Evolutionary conservation across 73 alveolate species (phyloP).

Genomic region (Paramecium primaurelia): DNA sequence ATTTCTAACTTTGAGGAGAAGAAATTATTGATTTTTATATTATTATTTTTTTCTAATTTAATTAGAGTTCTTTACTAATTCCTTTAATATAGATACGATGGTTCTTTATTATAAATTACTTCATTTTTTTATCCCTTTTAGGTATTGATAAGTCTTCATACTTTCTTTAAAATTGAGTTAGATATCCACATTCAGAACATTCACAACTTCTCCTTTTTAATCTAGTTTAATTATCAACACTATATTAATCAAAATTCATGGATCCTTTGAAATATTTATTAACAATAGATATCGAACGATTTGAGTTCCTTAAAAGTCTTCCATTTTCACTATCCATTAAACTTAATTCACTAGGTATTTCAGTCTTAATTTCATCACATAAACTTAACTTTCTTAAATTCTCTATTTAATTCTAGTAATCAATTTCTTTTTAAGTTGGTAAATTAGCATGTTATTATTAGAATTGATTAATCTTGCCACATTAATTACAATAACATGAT

Average conservation of each 20-base stretch:
- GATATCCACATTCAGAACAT: not conserved
- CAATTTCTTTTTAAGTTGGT: not conserved
- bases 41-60: not conserved
- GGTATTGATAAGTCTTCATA: not conserved
- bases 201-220: conserved; percentile 1
- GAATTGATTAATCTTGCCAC: not conserved
- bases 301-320: not conserved
- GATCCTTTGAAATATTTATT: not conserved
- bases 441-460: not conserved
- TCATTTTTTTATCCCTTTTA: not conserved
- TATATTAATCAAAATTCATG: not conserved
- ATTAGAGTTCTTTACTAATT: not conserved
- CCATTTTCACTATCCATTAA: conserved; percentile 2
- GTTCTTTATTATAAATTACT: not conserved
- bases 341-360: not conserved
- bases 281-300: not conserved
- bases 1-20: not conserved
- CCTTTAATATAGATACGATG: not conserved
- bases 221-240: not conserved
- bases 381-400: not conserved
- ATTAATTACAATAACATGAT: not conserved
- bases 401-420: not conserved
- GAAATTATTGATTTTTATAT: not conserved
- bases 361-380: not conserved
- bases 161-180: not conserved